phyloP scores from a whole-genome alignment of 2,329 filamentous ascomycete species.

The Trichoderma guizhouense region DNA sequence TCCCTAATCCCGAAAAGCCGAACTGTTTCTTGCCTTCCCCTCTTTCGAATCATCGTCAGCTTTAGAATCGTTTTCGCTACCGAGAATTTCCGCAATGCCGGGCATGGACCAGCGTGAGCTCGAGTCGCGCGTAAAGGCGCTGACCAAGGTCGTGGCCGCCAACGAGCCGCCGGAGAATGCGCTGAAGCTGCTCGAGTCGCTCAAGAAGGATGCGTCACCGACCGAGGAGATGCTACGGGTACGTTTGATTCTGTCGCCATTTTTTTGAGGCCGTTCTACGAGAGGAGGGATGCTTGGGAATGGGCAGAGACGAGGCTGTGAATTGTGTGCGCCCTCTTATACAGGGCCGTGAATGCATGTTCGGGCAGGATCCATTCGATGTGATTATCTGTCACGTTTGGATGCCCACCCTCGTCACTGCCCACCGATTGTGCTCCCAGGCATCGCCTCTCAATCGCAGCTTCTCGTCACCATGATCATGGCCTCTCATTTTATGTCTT shows the following conservation, averaged over 20 bases:
- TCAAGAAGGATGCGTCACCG: slow-evolving; percentile 76
- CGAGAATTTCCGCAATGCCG: slow-evolving; percentile 13
- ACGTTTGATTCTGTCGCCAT: slow-evolving; percentile 22
- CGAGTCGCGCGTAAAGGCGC: slow-evolving; percentile 68
- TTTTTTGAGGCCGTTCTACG: neutral
- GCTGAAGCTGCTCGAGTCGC: slow-evolving; percentile 68
- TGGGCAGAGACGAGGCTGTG: neutral
- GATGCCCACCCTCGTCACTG: neutral
- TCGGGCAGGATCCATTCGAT: neutral
- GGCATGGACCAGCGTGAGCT: slow-evolving; percentile 80
- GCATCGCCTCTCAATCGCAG: neutral
- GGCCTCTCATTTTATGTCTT: neutral
- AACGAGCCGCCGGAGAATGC: slow-evolving; percentile 73
- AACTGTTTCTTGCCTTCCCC: neutral
- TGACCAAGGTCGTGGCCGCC: slow-evolving; percentile 72
- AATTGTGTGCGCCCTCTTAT: neutral
- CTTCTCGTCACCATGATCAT: neutral
- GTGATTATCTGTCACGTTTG: slow-evolving; percentile 8
- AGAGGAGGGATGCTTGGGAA: neutral
- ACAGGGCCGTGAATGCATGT: neutral
- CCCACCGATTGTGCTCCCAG: neutral
- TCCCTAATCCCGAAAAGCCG: neutral
- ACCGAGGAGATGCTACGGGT: slow-evolving; percentile 87
- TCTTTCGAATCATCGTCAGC: neutral
- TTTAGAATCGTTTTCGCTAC: neutral